Conservation (phyloP, 179 eudicot genomes). For the Silene coronaria region DNA sequence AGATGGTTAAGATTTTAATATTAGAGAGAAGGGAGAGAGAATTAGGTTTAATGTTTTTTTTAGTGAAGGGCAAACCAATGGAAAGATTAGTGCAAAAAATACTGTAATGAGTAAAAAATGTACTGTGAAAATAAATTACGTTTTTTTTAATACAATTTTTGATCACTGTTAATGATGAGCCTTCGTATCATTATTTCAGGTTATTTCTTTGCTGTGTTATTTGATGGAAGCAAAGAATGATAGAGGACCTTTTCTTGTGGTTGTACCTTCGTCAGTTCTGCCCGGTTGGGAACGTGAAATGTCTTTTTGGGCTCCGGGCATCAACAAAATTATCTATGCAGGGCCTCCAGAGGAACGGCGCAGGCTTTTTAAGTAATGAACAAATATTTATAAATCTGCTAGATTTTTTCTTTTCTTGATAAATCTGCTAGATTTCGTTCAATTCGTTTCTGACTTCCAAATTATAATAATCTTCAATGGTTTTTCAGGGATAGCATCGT, state of each 20-base stretch:
- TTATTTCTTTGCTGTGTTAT: conserved; percentile 84
- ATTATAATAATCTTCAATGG: conserved; percentile 12
- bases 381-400: not conserved
- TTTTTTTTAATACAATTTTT: too few species aligned
- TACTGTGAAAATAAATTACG: too few species aligned
- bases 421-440: not conserved
- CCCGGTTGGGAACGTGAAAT: conserved; percentile 95
- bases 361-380: conserved; percentile 73
- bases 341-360: conserved; percentile 98
- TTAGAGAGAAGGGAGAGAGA: too few species aligned
- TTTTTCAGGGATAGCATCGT: conserved; percentile 73
- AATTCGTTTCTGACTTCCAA: not conserved
- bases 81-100: too few species aligned
- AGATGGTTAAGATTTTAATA: too few species aligned
- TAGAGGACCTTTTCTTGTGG: conserved; percentile 96
- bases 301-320: conserved; percentile 87
- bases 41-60: too few species aligned
- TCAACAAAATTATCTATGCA: conserved; percentile 83
- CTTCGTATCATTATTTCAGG: conserved; percentile 39
- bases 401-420: not conserved
- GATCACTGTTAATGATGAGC: not conserved
- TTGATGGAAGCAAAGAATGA: conserved; percentile 95
- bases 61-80: too few species aligned
- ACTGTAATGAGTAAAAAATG: too few species aligned
- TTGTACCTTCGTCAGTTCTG: conserved; percentile 96